Evolutionary conservation across 192 early-diverging fungal genomes (phyloP).

Genomic region (Coemansia sp.): DNA sequence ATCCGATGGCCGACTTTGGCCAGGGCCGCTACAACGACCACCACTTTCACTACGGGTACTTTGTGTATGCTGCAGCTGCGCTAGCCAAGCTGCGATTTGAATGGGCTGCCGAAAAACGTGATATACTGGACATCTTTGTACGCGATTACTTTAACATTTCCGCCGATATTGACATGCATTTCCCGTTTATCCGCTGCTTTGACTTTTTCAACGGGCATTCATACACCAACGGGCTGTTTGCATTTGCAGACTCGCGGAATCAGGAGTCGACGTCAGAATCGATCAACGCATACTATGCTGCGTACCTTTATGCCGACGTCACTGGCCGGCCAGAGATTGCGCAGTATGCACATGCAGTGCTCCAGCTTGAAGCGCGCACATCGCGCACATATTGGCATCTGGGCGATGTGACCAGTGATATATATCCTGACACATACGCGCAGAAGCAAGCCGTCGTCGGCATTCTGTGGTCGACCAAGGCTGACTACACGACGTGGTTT

Average conservation of each 20-base stretch:
- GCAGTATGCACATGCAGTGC: constrained; percentile 19
- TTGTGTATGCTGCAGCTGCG: constrained; percentile 50
- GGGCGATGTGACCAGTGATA: constrained; percentile 12
- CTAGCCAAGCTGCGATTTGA: constrained; percentile 37
- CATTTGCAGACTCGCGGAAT: constrained; percentile 53
- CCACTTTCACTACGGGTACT: too few species aligned
- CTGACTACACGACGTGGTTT: constrained; percentile 44
- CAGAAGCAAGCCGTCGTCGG: constrained; percentile 41
- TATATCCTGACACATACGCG: constrained; percentile 41
- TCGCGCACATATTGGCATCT: constrained; percentile 55
- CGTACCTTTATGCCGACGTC: constrained; percentile 37
- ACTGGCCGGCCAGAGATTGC: constrained; percentile 36
- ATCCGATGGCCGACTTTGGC: constrained; percentile 35
- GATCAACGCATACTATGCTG: constrained; percentile 56
- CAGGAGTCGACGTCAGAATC: constrained; percentile 57
- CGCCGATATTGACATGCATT: constrained; percentile 25
- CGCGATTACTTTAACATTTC: constrained; percentile 54
- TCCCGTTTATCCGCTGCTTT: constrained; percentile 53
- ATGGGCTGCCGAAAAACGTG: constrained; percentile 26
- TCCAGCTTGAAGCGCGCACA: constrained; percentile 47
- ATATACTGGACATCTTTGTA: constrained; percentile 22
- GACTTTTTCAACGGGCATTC: constrained; percentile 63
- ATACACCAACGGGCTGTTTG: constrained; percentile 55
- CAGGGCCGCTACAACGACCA: too few species aligned
- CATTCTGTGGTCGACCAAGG: constrained; percentile 53